Percentiles rank a stretch among this genome's conserved stretches.
Evolutionary conservation across 495 filamentous ascomycete genomes (phyloP).

Genomic region (Aspergillus saccharolyticus): DNA sequence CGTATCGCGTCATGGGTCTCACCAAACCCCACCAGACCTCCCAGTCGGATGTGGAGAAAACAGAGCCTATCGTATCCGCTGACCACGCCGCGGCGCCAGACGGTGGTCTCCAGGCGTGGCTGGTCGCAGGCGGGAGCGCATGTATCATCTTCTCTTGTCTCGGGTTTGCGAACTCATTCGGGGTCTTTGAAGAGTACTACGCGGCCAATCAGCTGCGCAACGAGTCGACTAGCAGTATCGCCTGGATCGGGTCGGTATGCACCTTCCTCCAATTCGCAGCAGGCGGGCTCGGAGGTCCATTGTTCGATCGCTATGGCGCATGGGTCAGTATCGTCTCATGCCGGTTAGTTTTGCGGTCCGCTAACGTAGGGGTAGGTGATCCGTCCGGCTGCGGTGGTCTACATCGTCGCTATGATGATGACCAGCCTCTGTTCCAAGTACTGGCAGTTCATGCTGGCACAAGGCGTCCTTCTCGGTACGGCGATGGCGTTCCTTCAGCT

Average conservation of each 20-base stretch:
- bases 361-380: constrained; percentile 7
- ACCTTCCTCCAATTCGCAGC: constrained; percentile 27
- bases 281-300: constrained; percentile 21
- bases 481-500: constrained; percentile 11
- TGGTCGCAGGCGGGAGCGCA: constrained; percentile 25
- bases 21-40: background rate
- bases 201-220: constrained; percentile 13
- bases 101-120: constrained; percentile 31
- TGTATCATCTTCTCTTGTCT: constrained; percentile 29
- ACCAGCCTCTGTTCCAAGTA: constrained; percentile 37
- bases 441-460: constrained; percentile 24
- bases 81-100: constrained; percentile 14
- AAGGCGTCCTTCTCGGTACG: constrained; percentile 19
- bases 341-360: background rate
- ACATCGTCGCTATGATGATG: constrained; percentile 44
- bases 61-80: background rate
- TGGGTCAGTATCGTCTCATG: constrained; percentile 6
- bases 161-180: constrained; percentile 40
- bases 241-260: constrained; percentile 42
- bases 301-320: constrained; percentile 26
- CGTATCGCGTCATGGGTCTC: background rate
- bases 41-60: background rate
- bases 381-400: constrained; percentile 12
- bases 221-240: constrained; percentile 27
- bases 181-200: constrained; percentile 30